Evolutionary conservation across 192 early-diverging fungal genomes (phyloP).

Genomic region (Radiomyces spectabilis): DNA sequence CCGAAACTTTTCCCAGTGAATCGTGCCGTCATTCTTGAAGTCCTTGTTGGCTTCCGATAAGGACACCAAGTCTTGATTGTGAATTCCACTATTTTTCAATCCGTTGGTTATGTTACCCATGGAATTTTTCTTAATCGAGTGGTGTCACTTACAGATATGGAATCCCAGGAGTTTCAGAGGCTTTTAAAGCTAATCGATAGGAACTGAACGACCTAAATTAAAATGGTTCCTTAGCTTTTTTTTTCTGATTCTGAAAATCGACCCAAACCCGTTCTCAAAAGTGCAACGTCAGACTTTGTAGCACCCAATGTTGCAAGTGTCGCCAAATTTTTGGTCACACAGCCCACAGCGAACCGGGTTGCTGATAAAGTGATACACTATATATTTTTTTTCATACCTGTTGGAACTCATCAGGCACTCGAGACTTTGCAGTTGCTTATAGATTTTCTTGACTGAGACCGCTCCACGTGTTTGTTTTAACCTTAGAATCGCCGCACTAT

Average conservation of each 20-base stretch:
- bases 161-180: conserved; percentile 53
- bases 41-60: conserved; percentile 67
- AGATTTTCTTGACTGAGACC: conserved; percentile 38
- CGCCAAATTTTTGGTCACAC: too few species aligned
- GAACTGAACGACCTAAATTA: conserved; percentile 43
- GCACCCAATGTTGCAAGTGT: too few species aligned
- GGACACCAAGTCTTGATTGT: conserved; percentile 62
- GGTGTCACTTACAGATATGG: conserved; percentile 65
- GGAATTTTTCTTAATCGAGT: too few species aligned
- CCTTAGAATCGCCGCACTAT: conserved; percentile 51
- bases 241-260: not conserved
- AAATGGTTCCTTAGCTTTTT: not conserved
- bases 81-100: conserved; percentile 54
- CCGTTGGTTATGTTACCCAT: too few species aligned
- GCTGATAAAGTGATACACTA: not conserved
- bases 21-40: conserved; percentile 46
- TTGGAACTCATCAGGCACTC: conserved; percentile 67
- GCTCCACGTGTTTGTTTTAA: conserved; percentile 54
- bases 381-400: conserved; percentile 8
- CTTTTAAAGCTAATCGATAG: conserved; percentile 57
- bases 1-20: conserved; percentile 70
- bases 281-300: too few species aligned
- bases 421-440: conserved; percentile 45
- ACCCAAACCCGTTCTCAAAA: too few species aligned
- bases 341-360: too few species aligned